These are phyloP conservation scores for Talaromyces stipitatus DNA, from an alignment of 495 filamentous ascomycete species.

Conservation along the genomic window DNA sequence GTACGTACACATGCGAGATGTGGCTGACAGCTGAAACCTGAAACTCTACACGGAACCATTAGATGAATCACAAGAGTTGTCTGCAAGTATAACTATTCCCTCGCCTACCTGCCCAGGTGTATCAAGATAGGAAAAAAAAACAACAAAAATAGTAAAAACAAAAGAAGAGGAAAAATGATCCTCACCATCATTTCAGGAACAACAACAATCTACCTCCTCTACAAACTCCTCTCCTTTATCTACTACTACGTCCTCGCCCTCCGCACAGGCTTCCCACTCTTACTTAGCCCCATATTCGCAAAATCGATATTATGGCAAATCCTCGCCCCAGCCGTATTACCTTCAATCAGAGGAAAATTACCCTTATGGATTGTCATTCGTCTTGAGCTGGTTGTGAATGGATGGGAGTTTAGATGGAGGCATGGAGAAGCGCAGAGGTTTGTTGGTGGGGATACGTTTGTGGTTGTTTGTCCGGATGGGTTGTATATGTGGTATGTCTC, in stretches of 20 bases:
- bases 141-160: no score
- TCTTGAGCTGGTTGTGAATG: conserved; percentile 13
- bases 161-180: not conserved
- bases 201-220: not conserved
- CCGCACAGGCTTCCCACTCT: conserved; percentile 57
- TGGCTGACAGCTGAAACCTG: no score
- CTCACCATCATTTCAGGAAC: not conserved
- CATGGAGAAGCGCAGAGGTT: conserved; percentile 9
- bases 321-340: conserved; percentile 13
- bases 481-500: conserved; percentile 16
- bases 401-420: conserved; percentile 23
- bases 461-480: conserved; percentile 16
- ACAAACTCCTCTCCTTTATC: conserved; percentile 1
- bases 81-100: no score
- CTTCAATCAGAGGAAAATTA: conserved; percentile 12
- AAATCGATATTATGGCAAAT: conserved; percentile 15
- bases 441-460: conserved; percentile 14
- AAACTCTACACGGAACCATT: no score
- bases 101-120: no score
- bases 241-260: conserved; percentile 39
- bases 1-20: no score
- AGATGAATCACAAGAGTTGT: no score
- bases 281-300: conserved; percentile 45
- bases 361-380: conserved; percentile 13
- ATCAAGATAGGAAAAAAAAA: no score